Conservation (phyloP, 2,329 filamentous ascomycete species). For the Rhynchosporium graminicola region DNA sequence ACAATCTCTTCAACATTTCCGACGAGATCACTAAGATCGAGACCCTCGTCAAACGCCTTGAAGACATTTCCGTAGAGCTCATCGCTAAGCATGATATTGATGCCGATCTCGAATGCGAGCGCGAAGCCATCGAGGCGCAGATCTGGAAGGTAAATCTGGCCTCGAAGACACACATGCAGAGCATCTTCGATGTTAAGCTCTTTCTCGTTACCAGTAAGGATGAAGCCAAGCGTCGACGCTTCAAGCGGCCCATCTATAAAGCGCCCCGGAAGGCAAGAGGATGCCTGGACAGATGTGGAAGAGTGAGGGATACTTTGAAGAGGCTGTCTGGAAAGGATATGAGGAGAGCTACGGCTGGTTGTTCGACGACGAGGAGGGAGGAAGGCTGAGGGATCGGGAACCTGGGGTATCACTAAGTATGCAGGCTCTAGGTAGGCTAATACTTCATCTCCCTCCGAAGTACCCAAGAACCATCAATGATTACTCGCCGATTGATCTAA, state of each 20-base stretch:
- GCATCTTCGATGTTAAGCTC: slow-evolving; percentile 30
- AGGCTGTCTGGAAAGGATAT: slow-evolving; percentile 33
- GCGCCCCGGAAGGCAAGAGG: slow-evolving; percentile 20
- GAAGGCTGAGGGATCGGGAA: neutral
- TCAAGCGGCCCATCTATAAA: slow-evolving; percentile 23
- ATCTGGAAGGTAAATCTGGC: neutral
- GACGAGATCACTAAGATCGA: neutral
- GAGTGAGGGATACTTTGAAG: slow-evolving; percentile 37
- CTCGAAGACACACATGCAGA: slow-evolving; percentile 10
- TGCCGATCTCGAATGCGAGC: slow-evolving; percentile 1
- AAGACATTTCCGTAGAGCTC: neutral
- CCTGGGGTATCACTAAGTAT: neutral
- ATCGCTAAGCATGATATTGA: neutral
- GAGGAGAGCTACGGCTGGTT: slow-evolving; percentile 27
- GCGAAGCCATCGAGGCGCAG: slow-evolving; percentile 8
- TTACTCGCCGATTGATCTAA: too few relatives aligned
- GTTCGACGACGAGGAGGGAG: slow-evolving; percentile 4
- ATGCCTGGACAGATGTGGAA: slow-evolving; percentile 37
- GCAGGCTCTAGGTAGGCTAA: too few relatives aligned
- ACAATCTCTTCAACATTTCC: neutral
- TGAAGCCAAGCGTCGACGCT: slow-evolving; percentile 23
- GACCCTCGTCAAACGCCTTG: neutral
- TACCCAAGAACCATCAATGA: too few relatives aligned
- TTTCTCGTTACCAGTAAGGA: slow-evolving; percentile 27
- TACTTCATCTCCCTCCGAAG: too few relatives aligned